phyloP scores from a whole-genome alignment of 768 basidiomycete genomes.

The Lentinula edodes region DNA sequence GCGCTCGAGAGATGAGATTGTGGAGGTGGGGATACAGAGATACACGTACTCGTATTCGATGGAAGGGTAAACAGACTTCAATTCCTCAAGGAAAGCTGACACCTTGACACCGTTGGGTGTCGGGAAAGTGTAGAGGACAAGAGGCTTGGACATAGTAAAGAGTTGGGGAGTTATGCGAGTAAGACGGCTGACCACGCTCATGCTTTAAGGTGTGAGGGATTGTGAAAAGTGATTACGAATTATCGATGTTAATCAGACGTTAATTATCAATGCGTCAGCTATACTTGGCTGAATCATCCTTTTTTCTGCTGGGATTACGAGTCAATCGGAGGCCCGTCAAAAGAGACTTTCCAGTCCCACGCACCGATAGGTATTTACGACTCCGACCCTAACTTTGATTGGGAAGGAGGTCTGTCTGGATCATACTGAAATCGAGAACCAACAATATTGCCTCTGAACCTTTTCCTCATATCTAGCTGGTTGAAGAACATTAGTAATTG shows the following conservation, averaged over 20 bases:
- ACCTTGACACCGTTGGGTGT: conserved; percentile 57
- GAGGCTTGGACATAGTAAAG: conserved; percentile 24
- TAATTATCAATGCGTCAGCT: background rate
- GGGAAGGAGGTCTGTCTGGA: conserved; percentile 11
- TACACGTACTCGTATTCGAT: conserved; percentile 45
- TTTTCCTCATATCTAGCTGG: conserved; percentile 81
- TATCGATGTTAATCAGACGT: background rate
- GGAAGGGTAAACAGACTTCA: conserved; percentile 46
- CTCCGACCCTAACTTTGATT: background rate
- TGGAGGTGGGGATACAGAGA: background rate
- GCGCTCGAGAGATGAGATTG: background rate
- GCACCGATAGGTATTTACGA: background rate
- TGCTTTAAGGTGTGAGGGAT: background rate
- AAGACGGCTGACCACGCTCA: background rate
- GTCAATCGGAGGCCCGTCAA: background rate
- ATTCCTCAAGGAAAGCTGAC: conserved; percentile 58
- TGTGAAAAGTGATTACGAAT: background rate
- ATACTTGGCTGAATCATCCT: background rate
- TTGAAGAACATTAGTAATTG: background rate
- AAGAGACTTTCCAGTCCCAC: background rate
- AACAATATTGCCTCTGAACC: conserved; percentile 70
- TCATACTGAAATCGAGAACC: conserved; percentile 45
- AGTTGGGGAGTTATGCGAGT: background rate
- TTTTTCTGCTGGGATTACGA: background rate
- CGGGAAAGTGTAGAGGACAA: conserved; percentile 45